Percentiles rank a stretch among this genome's conserved stretches.
These are phyloP conservation scores for Ceratobasidium sp. DNA, from an alignment of 1,284 basidiomycete genomes.

Conservation along the genomic window DNA sequence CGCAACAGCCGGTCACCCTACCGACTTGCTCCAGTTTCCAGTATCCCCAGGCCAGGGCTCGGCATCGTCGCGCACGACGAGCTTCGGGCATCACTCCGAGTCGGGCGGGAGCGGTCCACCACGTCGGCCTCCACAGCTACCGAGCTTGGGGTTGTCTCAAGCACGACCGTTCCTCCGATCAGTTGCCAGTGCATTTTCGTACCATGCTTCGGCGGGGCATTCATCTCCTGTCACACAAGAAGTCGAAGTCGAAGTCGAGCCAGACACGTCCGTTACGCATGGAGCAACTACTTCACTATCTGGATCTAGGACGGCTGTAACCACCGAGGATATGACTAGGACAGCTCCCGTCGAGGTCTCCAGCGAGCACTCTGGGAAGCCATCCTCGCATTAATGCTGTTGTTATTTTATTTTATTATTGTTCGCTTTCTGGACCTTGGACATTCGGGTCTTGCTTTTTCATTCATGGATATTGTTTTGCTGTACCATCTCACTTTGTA, in stretches of 20 bases:
- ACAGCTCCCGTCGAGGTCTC: background rate
- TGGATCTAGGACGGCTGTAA: slow-evolving; percentile 2
- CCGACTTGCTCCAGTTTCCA: slow-evolving; percentile 17
- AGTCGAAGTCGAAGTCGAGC: background rate
- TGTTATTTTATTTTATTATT: slow-evolving; percentile 25
- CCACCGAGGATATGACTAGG: slow-evolving; percentile 5
- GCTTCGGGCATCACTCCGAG: slow-evolving; percentile 18
- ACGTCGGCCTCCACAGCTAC: slow-evolving; percentile 23
- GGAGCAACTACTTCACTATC: slow-evolving; percentile 11
- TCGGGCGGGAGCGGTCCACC: background rate
- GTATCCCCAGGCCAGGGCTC: slow-evolving; percentile 1
- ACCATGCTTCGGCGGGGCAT: slow-evolving; percentile 31
- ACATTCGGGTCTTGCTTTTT: slow-evolving; percentile 36
- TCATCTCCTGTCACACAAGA: background rate
- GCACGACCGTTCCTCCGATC: slow-evolving; percentile 36
- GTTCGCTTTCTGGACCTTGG: slow-evolving; percentile 29
- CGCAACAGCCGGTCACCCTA: slow-evolving; percentile 18
- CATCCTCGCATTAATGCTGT: background rate
- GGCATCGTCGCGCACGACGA: slow-evolving; percentile 25
- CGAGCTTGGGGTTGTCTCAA: slow-evolving; percentile 32
- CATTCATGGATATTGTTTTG: slow-evolving; percentile 37
- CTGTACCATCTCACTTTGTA: slow-evolving; percentile 20
- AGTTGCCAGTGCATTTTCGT: slow-evolving; percentile 24
- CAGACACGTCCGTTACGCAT: slow-evolving; percentile 5
- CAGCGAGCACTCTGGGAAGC: slow-evolving; percentile 2